These are phyloP conservation scores for Ophiosphaerella herpotricha DNA, from an alignment of 2,329 filamentous ascomycete genomes.

Conservation along the genomic window DNA sequence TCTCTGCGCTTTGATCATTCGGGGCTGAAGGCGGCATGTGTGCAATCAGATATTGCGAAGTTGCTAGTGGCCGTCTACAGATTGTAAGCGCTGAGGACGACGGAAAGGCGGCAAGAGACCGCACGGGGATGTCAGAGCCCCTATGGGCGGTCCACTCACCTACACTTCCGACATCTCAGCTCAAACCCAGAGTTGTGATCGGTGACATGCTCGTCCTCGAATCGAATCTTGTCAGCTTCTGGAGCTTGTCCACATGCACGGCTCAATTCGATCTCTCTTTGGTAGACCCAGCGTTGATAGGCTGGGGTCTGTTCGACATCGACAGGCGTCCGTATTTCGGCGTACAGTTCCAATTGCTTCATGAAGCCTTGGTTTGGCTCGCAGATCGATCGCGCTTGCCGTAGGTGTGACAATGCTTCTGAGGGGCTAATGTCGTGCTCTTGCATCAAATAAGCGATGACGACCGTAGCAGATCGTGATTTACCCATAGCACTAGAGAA, in stretches of 20 bases:
- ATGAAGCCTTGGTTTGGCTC: constrained; percentile 94
- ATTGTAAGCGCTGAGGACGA: constrained; percentile 32
- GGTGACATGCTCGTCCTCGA: constrained; percentile 69
- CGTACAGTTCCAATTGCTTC: constrained; percentile 83
- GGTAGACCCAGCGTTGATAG: constrained; percentile 81
- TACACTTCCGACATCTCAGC: constrained; percentile 89
- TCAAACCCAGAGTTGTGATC: constrained; percentile 57
- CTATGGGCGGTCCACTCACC: constrained; percentile 54
- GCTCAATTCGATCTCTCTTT: constrained; percentile 67
- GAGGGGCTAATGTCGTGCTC: constrained; percentile 55
- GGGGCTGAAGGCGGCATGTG: constrained; percentile 55
- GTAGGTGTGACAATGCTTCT: constrained; percentile 73
- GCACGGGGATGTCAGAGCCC: constrained; percentile 8
- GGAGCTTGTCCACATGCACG: constrained; percentile 79
- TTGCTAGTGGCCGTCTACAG: constrained; percentile 63
- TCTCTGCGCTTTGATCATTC: constrained; percentile 15
- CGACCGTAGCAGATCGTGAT: constrained; percentile 83
- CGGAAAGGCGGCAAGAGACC: constrained; percentile 11
- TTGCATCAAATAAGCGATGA: constrained; percentile 82
- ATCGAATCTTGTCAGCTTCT: constrained; percentile 73
- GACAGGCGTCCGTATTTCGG: constrained; percentile 80
- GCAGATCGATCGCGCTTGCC: constrained; percentile 72
- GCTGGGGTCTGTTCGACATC: constrained; percentile 69
- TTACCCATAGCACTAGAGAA: constrained; percentile 85
- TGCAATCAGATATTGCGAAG: constrained; percentile 68